Evolutionary conservation across 2,329 filamentous ascomycete species (phyloP).

Genomic region (Neonectria ditissima): DNA sequence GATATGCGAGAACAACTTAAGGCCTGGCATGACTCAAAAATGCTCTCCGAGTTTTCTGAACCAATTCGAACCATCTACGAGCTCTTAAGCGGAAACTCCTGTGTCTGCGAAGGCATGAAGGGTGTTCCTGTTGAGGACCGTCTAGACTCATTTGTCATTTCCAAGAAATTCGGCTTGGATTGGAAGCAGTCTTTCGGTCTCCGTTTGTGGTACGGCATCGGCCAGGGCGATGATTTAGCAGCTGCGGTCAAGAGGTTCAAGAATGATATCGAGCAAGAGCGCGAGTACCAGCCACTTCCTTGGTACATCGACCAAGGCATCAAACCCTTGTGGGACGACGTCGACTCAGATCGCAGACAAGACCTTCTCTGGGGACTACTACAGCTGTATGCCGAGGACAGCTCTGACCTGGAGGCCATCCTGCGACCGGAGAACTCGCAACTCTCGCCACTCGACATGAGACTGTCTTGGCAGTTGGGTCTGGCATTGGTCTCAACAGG

Average conservation of each 20-base stretch:
- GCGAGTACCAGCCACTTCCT: constrained; percentile 78
- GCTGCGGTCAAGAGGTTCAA: constrained; percentile 79
- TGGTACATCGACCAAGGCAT: constrained; percentile 74
- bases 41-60: constrained; percentile 88
- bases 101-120: constrained; percentile 82
- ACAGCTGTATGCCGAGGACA: constrained; percentile 77
- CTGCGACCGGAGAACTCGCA: constrained; percentile 82
- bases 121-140: constrained; percentile 82
- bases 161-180: constrained; percentile 84
- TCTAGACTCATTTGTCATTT: constrained; percentile 82
- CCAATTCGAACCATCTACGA: constrained; percentile 90
- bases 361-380: constrained; percentile 90
- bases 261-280: constrained; percentile 76
- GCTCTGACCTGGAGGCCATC: constrained; percentile 73
- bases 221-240: constrained; percentile 75
- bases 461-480: constrained; percentile 87
- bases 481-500: constrained; percentile 69
- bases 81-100: constrained; percentile 88
- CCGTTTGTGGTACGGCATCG: constrained; percentile 87
- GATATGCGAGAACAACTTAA: constrained; percentile 85
- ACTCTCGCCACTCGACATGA: constrained; percentile 78
- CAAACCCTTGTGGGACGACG: constrained; percentile 70
- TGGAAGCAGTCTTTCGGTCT: constrained; percentile 96
- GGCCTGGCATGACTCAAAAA: constrained; percentile 85
- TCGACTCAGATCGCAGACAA: constrained; percentile 69